These are phyloP conservation scores for Cladosporium halotolerans DNA, from an alignment of 2,329 filamentous ascomycete species.

Conservation along the genomic window DNA sequence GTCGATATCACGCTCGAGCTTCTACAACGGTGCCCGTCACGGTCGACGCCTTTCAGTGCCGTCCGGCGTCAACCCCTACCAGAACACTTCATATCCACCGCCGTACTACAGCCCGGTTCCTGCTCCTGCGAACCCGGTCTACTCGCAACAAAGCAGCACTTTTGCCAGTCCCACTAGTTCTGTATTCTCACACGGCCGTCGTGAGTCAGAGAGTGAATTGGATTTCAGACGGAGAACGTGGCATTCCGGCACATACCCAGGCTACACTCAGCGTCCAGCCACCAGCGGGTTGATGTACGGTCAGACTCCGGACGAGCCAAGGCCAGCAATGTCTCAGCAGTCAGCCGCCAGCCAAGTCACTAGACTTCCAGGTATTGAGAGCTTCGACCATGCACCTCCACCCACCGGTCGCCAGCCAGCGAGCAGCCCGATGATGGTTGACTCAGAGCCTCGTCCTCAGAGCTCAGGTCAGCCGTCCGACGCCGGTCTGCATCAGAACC, in stretches of 20 bases:
- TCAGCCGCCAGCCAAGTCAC: conserved; percentile 53
- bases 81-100: conserved; percentile 49
- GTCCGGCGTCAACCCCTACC: conserved; percentile 67
- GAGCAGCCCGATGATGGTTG: conserved; percentile 72
- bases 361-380: conserved; percentile 83
- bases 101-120: conserved; percentile 51
- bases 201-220: conserved; percentile 66
- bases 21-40: conserved; percentile 65
- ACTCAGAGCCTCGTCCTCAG: conserved; percentile 36
- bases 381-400: conserved; percentile 71
- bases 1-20: conserved; percentile 61
- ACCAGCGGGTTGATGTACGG: conserved; percentile 72
- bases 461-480: conserved; percentile 46
- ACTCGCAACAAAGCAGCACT: conserved; percentile 54
- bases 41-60: conserved; percentile 77
- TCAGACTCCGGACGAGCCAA: conserved; percentile 60
- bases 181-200: conserved; percentile 55
- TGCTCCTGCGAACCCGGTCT: conserved; percentile 44
- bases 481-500: conserved; percentile 57
- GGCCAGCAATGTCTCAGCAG: conserved; percentile 50
- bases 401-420: conserved; percentile 52
- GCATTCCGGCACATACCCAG: conserved; percentile 70
- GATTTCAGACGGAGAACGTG: conserved; percentile 80
- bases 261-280: conserved; percentile 54
- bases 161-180: conserved; percentile 63